Conservation (phyloP, 257 asterid species). For the Salvia splendens region DNA sequence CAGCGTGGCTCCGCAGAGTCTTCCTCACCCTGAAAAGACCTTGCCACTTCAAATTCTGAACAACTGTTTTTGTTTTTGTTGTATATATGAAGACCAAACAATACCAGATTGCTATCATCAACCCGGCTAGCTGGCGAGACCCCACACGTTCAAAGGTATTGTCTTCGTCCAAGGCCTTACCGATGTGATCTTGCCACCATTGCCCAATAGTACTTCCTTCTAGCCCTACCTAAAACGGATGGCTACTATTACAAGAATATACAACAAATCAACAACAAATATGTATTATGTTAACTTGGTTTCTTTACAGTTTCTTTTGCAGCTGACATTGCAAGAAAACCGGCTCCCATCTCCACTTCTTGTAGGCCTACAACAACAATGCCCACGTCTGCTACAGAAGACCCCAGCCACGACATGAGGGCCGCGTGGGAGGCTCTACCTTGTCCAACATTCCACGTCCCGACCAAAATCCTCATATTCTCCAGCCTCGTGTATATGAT, state of each 20-base stretch:
- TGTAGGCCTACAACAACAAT: conserved; percentile 93
- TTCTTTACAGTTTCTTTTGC: conserved; percentile 86
- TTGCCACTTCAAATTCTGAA: background rate
- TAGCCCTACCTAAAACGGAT: conserved; percentile 85
- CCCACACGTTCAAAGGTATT: conserved; percentile 83
- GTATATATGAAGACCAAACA: conserved; percentile 9
- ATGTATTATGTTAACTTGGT: too few relatives aligned
- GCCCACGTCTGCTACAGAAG: conserved; percentile 64
- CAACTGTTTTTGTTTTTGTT: background rate
- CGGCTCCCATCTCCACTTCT: conserved; percentile 99
- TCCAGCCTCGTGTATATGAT: conserved; percentile 53
- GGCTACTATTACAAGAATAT: too few relatives aligned
- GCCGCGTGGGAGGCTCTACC: conserved; percentile 93
- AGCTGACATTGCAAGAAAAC: conserved; percentile 99
- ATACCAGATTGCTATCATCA: conserved; percentile 90
- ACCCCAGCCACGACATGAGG: conserved; percentile 82
- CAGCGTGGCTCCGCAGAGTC: conserved; percentile 67
- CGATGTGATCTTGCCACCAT: conserved; percentile 96
- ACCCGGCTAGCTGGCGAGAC: conserved; percentile 87
- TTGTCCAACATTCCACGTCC: conserved; percentile 98
- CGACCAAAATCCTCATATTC: conserved; percentile 63
- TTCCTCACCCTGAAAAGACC: conserved; percentile 70
- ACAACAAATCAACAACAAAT: too few relatives aligned
- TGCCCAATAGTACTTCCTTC: conserved; percentile 96
- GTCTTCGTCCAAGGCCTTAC: conserved; percentile 86